Evolutionary conservation across 1,284 basidiomycete species (phyloP).

Genomic region (Sporisorium graminicola): DNA sequence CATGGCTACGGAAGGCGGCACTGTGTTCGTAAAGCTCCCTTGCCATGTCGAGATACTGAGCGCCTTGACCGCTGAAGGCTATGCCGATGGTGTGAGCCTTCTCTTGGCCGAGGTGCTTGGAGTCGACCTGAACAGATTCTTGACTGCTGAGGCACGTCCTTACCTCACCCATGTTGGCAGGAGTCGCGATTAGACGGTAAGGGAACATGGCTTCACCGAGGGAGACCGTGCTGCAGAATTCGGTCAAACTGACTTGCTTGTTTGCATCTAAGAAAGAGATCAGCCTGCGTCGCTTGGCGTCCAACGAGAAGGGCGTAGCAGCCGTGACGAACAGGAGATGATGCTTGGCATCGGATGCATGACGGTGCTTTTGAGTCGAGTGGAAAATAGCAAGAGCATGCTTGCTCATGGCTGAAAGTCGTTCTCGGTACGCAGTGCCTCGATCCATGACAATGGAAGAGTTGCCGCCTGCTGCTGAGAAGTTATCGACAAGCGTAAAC

Average conservation of each 20-base stretch:
- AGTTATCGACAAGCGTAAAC: constrained; percentile 52
- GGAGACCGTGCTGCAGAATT: constrained; percentile 47
- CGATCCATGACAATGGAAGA: constrained; percentile 46
- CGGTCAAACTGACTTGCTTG: constrained; percentile 16
- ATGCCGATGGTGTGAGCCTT: constrained; percentile 14
- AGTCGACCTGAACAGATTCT: constrained; percentile 24
- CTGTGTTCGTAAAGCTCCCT: constrained; percentile 36
- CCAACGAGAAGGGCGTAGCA: constrained; percentile 42
- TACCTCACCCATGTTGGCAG: constrained; percentile 19
- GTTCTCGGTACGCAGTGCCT: constrained; percentile 22
- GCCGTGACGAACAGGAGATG: constrained; percentile 38
- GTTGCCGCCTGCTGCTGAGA: constrained; percentile 55
- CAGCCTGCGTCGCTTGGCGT: constrained; percentile 38
- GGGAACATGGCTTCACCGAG: constrained; percentile 41
- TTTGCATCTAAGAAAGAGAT: constrained; percentile 33
- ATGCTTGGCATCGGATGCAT: background rate
- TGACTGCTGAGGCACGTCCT: constrained; percentile 35
- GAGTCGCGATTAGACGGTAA: constrained; percentile 29
- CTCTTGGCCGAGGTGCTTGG: background rate
- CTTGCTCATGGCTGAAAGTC: constrained; percentile 16
- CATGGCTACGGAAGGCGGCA: constrained; percentile 26
- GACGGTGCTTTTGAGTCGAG: background rate
- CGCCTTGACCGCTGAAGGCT: constrained; percentile 53
- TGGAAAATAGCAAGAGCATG: constrained; percentile 1
- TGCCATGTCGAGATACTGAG: constrained; percentile 53